Evolutionary conservation across 2,329 filamentous ascomycete genomes (phyloP).

Genomic region (Calonectria pauciramosa): DNA sequence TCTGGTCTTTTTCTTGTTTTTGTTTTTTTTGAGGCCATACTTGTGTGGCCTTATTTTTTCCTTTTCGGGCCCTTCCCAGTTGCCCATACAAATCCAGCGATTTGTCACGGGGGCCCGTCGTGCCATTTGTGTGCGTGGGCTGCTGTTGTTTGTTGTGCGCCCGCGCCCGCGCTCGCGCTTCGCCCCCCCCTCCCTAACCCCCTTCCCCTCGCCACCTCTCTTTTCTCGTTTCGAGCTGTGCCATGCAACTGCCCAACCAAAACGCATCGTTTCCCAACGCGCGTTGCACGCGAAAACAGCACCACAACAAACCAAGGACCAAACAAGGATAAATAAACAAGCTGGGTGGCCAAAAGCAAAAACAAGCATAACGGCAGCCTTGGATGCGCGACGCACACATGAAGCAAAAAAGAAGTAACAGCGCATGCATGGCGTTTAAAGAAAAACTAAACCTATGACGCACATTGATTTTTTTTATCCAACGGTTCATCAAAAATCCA

Average conservation of each 20-base stretch:
- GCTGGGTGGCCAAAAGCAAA: conserved; percentile 1
- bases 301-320: not conserved
- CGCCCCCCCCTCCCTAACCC: not conserved
- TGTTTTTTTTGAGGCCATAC: not conserved
- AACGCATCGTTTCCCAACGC: conserved; percentile 14
- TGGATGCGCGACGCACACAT: not conserved
- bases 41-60: not conserved
- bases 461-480: not conserved
- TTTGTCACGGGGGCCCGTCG: not conserved
- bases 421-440: not conserved
- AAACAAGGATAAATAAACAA: conserved; percentile 20
- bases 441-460: not conserved
- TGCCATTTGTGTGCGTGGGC: not conserved
- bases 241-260: conserved; percentile 19
- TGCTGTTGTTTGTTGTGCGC: not conserved
- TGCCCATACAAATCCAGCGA: not conserved
- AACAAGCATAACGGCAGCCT: not conserved
- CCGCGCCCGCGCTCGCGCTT: not conserved
- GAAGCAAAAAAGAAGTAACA: not conserved
- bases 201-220: not conserved
- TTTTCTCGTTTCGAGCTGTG: not conserved
- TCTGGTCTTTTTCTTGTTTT: not conserved
- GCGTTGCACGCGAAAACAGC: conserved; percentile 17
- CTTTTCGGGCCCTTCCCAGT: not conserved
- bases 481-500: not conserved